These are phyloP conservation scores for Citrus reticulata DNA, from an alignment of 345 rosid genomes.

Conservation along the genomic window DNA sequence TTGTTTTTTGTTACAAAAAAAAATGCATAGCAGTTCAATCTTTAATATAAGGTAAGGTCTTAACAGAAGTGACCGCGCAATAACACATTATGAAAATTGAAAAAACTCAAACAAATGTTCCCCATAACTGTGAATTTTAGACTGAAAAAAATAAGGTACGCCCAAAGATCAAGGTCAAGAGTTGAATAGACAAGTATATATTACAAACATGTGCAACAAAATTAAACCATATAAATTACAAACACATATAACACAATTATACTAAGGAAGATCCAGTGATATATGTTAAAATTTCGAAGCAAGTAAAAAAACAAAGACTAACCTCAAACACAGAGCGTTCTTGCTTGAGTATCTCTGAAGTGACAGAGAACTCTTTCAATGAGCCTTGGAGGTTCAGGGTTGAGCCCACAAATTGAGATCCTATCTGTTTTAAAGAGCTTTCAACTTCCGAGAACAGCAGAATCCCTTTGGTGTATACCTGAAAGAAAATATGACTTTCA, in stretches of 20 bases:
- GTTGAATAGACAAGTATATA: not conserved
- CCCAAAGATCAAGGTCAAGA: not conserved
- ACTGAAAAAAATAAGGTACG: not conserved
- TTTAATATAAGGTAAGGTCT: not conserved
- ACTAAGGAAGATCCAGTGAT: not conserved
- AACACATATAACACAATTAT: not conserved
- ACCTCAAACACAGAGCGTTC: slow-evolving; percentile 71
- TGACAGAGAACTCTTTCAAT: slow-evolving; percentile 42
- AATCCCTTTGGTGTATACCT: slow-evolving; percentile 65
- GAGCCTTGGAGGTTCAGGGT: slow-evolving; percentile 42
- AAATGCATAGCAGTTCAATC: not conserved
- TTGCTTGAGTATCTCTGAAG: slow-evolving; percentile 61
- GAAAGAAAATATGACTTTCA: slow-evolving; percentile 8
- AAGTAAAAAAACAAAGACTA: slow-evolving; percentile 19
- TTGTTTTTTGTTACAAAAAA: not conserved
- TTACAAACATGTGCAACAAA: not conserved
- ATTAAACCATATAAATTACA: not conserved
- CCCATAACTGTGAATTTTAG: not conserved
- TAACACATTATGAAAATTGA: not conserved
- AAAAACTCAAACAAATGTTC: not conserved
- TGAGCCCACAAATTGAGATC: slow-evolving; percentile 38
- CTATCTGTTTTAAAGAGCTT: slow-evolving; percentile 48
- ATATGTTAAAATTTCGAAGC: not conserved
- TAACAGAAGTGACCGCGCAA: not conserved
- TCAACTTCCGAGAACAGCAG: slow-evolving; percentile 55